Base-by-base conservation (phyloP, 768 basidiomycete species). In the Trametes cubensis region DNA sequence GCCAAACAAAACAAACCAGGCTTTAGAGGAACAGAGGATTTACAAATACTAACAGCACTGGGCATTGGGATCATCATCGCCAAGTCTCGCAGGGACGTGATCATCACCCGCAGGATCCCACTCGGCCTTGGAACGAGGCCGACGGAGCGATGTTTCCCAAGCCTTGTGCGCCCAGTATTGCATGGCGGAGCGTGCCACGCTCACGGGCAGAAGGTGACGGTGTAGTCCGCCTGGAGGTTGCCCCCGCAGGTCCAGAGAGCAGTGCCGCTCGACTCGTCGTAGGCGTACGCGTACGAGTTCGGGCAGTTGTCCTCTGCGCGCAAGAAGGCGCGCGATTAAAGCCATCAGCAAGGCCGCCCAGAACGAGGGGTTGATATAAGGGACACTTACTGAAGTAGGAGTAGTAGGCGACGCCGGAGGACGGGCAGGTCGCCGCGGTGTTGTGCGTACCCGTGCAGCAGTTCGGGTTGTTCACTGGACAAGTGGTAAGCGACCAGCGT, bases 401-500 rank as follows among this genome's bases (percentile, higher is more conserved):
- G 65, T 79, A 79, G 65, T 73, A 77, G 18, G 46, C 63, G 15
- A 79, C 77, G 18, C 76, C 76, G 10, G 81, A 82, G n/a, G 76
- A 65, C 15, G 85, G 86, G 70, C 87, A 89, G 0, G 85, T 86
- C 17, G 69, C 72, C 2, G 84, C 71, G 5, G 83, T 85, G 70
- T 71, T 73, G 72, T 80, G 76, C 40, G 70, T 72, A 13, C 88
- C 88, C 14, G 80, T 80, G 76, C 88, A 89, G 71, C 88, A 89
- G 67, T 87, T 86, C 6, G 78, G 72, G 23, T 85, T 86, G 73
- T 89, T 81, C 40, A 66, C 84, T 73, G 55, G 4, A 34, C 10
- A 28, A 15, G 30, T 6, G 25, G 53, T 25, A 25, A 53, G n/a
- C 30, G 23, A 26, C 55, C 30, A 49, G n/a, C 18, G 30, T 34